Conservation (phyloP, 345 rosid genomes). For the Crucihimalaya himalaica region DNA sequence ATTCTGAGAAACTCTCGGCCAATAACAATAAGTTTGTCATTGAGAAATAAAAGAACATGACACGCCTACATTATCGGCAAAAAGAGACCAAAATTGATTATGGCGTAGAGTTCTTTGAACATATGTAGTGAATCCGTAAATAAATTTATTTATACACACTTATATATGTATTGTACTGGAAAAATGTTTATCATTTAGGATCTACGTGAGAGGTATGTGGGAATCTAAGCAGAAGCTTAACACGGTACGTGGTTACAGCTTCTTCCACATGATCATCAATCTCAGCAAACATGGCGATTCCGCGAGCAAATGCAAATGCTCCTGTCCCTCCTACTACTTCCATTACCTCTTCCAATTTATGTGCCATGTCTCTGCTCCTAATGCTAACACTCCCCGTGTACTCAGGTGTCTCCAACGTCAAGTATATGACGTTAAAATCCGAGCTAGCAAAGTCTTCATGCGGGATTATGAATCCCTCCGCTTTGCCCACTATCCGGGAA, state of each 20-base stretch:
- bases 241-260: conserved; percentile 55
- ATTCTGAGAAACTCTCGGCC: too few relatives aligned
- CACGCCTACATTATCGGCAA: too few relatives aligned
- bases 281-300: conserved; percentile 59
- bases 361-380: conserved; percentile 49
- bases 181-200: conserved; percentile 47
- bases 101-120: background rate
- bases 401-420: conserved; percentile 59
- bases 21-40: too few relatives aligned
- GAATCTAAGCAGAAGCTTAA: conserved; percentile 72
- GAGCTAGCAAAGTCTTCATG: conserved; percentile 60
- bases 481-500: conserved; percentile 66
- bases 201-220: conserved; percentile 54
- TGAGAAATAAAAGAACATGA: too few relatives aligned
- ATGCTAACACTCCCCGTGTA: conserved; percentile 67
- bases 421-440: conserved; percentile 66
- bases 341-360: conserved; percentile 52
- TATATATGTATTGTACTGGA: background rate
- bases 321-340: conserved; percentile 82
- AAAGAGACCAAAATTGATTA: background rate
- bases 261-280: conserved; percentile 26
- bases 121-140: background rate
- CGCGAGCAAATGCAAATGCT: conserved; percentile 76
- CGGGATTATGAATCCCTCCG: conserved; percentile 80
- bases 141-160: background rate